Percentiles rank a stretch among this genome's conserved stretches.
phyloP scores from a whole-genome alignment of 305 asterid genomes.

The Caryopteris hybrid region DNA sequence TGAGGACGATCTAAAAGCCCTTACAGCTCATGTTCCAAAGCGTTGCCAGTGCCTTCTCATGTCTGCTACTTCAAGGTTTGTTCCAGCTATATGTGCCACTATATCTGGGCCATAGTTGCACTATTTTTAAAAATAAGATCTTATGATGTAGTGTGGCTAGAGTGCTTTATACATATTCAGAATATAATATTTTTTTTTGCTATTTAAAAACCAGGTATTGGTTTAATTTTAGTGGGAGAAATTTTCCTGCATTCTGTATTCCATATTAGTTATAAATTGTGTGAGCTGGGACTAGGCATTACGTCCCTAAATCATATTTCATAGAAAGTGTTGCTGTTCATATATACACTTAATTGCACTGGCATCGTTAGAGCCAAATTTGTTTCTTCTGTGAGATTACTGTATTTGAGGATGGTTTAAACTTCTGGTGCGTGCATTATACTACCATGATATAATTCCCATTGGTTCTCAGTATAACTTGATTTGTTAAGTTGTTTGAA shows the following conservation, averaged over 20 bases:
- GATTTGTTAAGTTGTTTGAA: background rate
- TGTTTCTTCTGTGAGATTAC: slow-evolving; percentile 11
- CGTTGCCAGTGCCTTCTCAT: slow-evolving; percentile 93
- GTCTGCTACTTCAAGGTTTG: slow-evolving; percentile 96
- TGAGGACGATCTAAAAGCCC: slow-evolving; percentile 81
- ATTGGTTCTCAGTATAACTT: background rate
- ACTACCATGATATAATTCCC: background rate
- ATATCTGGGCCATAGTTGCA: background rate
- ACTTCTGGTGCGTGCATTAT: background rate
- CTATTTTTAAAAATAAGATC: background rate
- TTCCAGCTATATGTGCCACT: slow-evolving; percentile 12
- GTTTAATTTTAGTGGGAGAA: background rate
- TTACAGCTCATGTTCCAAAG: slow-evolving; percentile 67
- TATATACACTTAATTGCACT: background rate
- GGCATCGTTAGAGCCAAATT: background rate
- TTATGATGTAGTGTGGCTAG: background rate
- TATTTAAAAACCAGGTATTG: background rate
- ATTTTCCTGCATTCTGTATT: background rate
- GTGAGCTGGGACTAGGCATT: too few relatives aligned
- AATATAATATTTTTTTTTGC: background rate
- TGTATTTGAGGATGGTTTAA: background rate
- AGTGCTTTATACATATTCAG: background rate
- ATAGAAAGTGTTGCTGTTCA: slow-evolving; percentile 7
- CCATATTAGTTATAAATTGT: background rate
- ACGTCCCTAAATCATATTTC: too few relatives aligned